Conservation (phyloP, 345 rosid species). For the Syzygium aromaticum region DNA sequence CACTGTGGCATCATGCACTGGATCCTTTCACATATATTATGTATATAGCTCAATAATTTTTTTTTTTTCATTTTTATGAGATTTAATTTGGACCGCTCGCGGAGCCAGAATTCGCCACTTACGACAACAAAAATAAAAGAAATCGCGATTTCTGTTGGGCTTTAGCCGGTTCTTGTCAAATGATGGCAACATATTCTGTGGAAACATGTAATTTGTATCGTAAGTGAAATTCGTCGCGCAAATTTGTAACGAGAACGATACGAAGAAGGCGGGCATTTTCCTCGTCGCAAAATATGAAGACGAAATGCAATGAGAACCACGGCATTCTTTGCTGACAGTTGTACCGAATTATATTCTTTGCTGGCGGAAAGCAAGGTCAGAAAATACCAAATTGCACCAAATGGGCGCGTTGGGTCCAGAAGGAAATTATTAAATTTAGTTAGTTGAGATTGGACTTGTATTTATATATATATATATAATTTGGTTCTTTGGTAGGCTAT, state of each 20-base stretch:
- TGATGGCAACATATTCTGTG: rapidly evolving
- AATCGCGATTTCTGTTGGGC: not conserved
- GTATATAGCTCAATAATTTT: too few species aligned
- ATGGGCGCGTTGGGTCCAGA: not conserved
- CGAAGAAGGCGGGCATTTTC: not conserved
- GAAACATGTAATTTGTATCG: not conserved
- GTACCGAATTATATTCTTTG: not conserved
- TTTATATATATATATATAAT: too few species aligned
- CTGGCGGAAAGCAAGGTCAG: not conserved
- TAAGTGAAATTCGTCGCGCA: not conserved
- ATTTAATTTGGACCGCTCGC: not conserved
- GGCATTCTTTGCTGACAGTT: not conserved
- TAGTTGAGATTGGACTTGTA: not conserved
- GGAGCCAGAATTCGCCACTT: not conserved
- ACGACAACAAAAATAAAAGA: not conserved
- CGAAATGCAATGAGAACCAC: not conserved
- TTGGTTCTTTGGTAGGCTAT: not conserved
- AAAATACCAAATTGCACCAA: not conserved
- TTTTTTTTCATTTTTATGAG: too few species aligned
- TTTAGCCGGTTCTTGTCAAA: not conserved
- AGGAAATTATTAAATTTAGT: not conserved
- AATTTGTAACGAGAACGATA: not conserved
- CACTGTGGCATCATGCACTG: not conserved
- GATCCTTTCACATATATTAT: not conserved
- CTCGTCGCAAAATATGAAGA: not conserved